Evolutionary conservation across 2,329 filamentous ascomycete genomes (phyloP), one percentile per base, ranked within the genome.

Genomic region (Neonectria ditissima): DNA sequence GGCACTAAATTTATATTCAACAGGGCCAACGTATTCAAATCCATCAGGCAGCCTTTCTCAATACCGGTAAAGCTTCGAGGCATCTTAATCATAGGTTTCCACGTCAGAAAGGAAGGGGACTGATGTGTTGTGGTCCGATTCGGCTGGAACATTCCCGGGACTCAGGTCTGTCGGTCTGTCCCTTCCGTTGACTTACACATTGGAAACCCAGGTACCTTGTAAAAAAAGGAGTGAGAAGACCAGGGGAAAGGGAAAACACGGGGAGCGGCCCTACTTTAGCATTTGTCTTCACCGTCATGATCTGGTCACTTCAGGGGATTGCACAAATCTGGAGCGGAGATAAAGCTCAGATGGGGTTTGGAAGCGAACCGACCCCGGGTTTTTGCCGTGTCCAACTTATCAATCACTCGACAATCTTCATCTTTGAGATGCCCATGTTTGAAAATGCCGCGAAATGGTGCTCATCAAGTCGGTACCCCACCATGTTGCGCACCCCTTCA

Each of bases 51-150:
- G 34, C 14, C 16, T 37, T 37, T 16, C 32, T 16, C 32, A 16
- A 16, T 1, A 16, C 32, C 32, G 32, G 14, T 16, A 14, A 14
- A 10, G 10, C n/a, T n/a, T 9, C 2, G 13, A 20, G 8, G 37
- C n/a, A 11, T 11, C 37, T 41, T 41, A 7, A 3, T 41, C 37
- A 8, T n/a, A 9, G 8, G 5, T 20, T 41, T 41, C 37, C 37
- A 20, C 4, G n/a, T 20, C n/a, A 2, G n/a, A n/a, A n/a, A 2
- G 24, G 24, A 26, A 26, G 24, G 44, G 26, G 4, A 16, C 16
- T 47, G 44, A 14, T 50, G 47, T 47, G n/a, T 34, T 14, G 7
- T 50, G 47, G 47, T 50, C 30, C 47, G 28, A 50, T 50, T 22
- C 28, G 28, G 47, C 18, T 50, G n/a, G n/a, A 22, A 20, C 14